Conservation (phyloP, 2,329 filamentous ascomycete species). For the Septoria petroselini region DNA sequence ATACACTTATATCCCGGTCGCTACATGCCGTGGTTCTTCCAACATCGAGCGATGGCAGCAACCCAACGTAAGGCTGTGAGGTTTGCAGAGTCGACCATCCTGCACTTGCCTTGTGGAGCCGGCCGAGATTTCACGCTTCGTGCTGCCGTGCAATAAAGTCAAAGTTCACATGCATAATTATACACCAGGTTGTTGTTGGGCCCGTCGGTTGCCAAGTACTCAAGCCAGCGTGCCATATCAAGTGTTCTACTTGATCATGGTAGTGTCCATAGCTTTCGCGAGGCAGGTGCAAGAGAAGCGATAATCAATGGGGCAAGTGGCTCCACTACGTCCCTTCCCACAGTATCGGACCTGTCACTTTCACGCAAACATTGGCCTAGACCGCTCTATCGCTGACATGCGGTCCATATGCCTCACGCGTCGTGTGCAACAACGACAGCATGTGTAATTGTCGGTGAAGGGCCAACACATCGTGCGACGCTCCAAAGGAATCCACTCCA, state of each 20-base stretch:
- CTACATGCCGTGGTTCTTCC: neutral
- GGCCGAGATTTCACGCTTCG: neutral
- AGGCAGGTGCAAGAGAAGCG: neutral
- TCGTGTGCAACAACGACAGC: neutral
- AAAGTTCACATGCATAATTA: neutral
- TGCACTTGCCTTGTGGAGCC: neutral
- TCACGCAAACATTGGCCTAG: neutral
- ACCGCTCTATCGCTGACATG: constrained; percentile 1
- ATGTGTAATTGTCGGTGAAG: neutral
- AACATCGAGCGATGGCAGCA: neutral
- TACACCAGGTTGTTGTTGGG: neutral
- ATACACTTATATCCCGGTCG: neutral
- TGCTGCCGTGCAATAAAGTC: neutral
- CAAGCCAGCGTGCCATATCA: too few relatives aligned
- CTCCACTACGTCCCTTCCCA: neutral
- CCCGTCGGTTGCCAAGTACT: neutral
- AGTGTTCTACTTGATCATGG: too few relatives aligned
- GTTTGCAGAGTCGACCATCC: neutral
- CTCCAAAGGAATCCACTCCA: neutral
- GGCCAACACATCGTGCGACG: neutral
- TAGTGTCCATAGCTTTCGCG: too few relatives aligned
- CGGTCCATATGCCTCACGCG: neutral
- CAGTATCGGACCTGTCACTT: neutral
- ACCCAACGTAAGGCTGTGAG: neutral
- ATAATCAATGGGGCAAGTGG: neutral